Base-by-base conservation (phyloP, 169 alveolate genomes). In the Cryptosporidium andersoni region DNA sequence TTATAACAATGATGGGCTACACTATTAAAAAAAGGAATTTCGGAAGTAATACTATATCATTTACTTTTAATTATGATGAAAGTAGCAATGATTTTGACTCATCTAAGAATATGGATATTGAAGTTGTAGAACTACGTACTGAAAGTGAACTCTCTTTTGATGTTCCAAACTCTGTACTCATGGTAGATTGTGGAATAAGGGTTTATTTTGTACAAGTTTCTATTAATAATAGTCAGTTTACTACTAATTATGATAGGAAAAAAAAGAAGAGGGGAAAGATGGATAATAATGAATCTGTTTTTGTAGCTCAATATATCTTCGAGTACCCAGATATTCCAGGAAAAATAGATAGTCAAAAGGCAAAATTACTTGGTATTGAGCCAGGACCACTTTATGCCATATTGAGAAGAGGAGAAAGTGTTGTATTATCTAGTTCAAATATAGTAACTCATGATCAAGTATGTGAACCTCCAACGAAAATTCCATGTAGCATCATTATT, bases 341-440 rank as follows among this genome's bases (percentile, higher is more conserved):
- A 43, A 63, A 90, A 51, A 92, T 94, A 74, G 85, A 88, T 64
- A 88, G 88, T 16, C 90, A 90, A 51, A 94, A 91, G 51, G 97
- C 97, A 1, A 81, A 90, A 66, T 81, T 66, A 36, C 65, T 94
- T 45, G 93, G 94, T 80, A 90, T 95, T 7, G 91, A 92, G 49
- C 92, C 94, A 34, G 97, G 98, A 25, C 95, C 95, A 55, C 88
- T 89, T 42, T 94, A 85, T 80, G 95, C 95, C 1, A 92, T 88
- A 65, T 91, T 95, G 52, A 92, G 93, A 82, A 91, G 89, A 53
- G 98, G 98, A 36, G 91, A 92, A 66, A 47, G 90, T 37, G 80
- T 95, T 25, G 85, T 90, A 45, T 68, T 93, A 36, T 81, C 80
- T 47, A 90, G 91, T 80, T 94, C 95, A 42, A 82, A 88, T 58